Evolutionary conservation across 768 basidiomycete species (phyloP).

Genomic region (Cystofilobasidium bisporidii): DNA sequence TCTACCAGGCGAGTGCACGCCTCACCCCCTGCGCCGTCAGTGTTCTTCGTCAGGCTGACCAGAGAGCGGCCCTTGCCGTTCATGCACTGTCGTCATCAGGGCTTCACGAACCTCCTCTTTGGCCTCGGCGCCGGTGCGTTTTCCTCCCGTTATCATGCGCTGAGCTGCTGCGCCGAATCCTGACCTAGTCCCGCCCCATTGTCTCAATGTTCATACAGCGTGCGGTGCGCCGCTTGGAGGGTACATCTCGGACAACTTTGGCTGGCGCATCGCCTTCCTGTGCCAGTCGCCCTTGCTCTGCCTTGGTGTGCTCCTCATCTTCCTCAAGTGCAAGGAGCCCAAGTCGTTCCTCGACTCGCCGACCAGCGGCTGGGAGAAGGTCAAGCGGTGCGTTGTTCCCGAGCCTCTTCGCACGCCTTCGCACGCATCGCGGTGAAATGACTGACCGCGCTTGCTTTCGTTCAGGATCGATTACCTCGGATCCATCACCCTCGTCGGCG

Average conservation of each 20-base stretch:
- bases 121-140: constrained; percentile 24
- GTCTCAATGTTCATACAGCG: too few species aligned
- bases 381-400: background rate
- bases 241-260: constrained; percentile 22
- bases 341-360: constrained; percentile 14
- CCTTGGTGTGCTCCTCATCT: constrained; percentile 61
- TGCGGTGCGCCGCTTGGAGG: constrained; percentile 26
- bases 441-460: too few species aligned
- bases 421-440: too few species aligned
- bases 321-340: constrained; percentile 50
- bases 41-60: too few species aligned
- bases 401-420: background rate
- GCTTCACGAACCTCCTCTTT: constrained; percentile 44
- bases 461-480: constrained; percentile 75
- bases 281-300: constrained; percentile 64
- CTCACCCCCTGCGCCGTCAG: too few species aligned
- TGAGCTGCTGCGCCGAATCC: background rate
- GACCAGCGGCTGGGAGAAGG: background rate
- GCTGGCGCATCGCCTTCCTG: constrained; percentile 26
- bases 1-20: too few species aligned
- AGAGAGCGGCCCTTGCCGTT: too few species aligned
- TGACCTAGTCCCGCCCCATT: too few species aligned
- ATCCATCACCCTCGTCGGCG: constrained; percentile 61
- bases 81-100: too few species aligned
- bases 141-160: background rate